Percentiles rank a stretch among this genome's conserved stretches.
phyloP scores from a whole-genome alignment of 2,329 filamentous ascomycete genomes.

The Trichocomaceae sp. region DNA sequence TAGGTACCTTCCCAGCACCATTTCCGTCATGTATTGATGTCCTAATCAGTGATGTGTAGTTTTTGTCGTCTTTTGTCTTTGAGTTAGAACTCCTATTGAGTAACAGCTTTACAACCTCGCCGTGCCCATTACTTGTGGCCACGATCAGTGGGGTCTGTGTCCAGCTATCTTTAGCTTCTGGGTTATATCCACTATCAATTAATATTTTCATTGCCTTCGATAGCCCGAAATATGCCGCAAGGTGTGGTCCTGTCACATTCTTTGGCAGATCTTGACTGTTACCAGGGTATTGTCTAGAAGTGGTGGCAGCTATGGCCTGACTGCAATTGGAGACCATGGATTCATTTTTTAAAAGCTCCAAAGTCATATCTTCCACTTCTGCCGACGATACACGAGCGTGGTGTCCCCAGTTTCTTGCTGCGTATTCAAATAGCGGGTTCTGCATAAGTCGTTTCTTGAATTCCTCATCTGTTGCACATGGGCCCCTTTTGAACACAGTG shows the following conservation, averaged over 20 bases:
- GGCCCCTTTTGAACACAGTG: constrained; percentile 13
- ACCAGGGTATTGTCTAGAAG: neutral
- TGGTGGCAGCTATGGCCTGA: neutral
- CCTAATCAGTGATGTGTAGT: neutral
- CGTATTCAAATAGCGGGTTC: constrained; percentile 17
- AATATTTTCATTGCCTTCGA: neutral
- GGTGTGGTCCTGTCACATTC: neutral
- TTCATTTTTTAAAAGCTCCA: constrained; percentile 1
- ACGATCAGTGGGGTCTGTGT: neutral
- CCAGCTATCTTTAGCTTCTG: neutral
- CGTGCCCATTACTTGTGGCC: neutral
- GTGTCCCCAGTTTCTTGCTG: constrained; percentile 17
- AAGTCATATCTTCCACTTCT: neutral
- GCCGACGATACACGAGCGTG: constrained; percentile 8
- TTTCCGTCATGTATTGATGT: neutral
- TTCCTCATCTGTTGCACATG: neutral
- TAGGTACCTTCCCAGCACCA: too few relatives aligned
- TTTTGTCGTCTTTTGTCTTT: neutral
- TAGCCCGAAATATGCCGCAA: neutral
- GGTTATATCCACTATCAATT: neutral
- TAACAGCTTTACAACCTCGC: neutral
- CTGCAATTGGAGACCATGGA: neutral
- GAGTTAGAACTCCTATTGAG: neutral
- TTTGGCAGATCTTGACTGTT: neutral
- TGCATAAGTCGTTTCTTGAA: neutral